These are phyloP conservation scores for Mucor irregularis DNA, from an alignment of 371 early-diverging fungal species.

Conservation along the genomic window DNA sequence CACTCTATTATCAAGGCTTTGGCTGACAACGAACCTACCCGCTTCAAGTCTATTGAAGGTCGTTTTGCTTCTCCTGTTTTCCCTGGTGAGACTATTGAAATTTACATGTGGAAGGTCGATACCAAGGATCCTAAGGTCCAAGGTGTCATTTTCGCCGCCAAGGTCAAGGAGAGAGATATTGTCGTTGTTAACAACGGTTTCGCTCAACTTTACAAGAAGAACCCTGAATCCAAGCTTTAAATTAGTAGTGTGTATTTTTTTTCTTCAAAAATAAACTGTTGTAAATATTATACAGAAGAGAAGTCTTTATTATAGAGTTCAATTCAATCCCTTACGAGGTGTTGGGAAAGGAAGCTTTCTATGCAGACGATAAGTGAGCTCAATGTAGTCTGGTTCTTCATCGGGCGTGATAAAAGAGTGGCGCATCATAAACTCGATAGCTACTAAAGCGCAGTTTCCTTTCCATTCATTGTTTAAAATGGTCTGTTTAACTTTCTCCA, in stretches of 20 bases:
- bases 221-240: conserved; percentile 40
- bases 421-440: conserved; percentile 85
- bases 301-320: background rate
- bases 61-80: conserved; percentile 74
- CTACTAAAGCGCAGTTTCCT: conserved; percentile 80
- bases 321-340: conserved; percentile 30
- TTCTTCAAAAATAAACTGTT: background rate
- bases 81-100: conserved; percentile 70
- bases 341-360: conserved; percentile 70
- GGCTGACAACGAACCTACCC: conserved; percentile 53
- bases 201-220: conserved; percentile 35
- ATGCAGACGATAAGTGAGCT: conserved; percentile 67
- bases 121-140: conserved; percentile 37
- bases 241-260: background rate
- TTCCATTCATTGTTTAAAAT: conserved; percentile 77
- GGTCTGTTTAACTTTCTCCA: conserved; percentile 63
- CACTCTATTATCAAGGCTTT: conserved; percentile 60
- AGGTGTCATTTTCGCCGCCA: conserved; percentile 56
- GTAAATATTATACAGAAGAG: background rate
- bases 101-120: conserved; percentile 72
- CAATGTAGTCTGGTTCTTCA: conserved; percentile 81
- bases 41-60: conserved; percentile 66
- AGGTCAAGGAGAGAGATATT: conserved; percentile 50
- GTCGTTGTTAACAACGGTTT: conserved; percentile 55
- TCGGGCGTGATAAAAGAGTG: conserved; percentile 74